phyloP scores from a whole-genome alignment of 495 filamentous ascomycete species.

The Lentithecium fluviatile region DNA sequence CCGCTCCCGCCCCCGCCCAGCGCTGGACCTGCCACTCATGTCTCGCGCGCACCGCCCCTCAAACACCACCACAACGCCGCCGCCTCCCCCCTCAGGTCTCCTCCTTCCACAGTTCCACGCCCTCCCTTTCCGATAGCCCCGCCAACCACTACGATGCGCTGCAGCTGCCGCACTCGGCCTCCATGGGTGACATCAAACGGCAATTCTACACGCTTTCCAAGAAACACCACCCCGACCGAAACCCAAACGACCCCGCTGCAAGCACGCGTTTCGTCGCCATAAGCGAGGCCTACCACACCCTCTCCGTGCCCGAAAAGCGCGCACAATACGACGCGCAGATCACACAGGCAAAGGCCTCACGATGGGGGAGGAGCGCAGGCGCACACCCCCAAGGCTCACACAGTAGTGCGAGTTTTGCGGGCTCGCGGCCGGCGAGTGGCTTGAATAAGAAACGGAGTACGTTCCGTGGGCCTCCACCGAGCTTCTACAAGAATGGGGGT shows the following conservation, averaged over 20 bases:
- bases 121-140: conserved; percentile 34
- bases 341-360: conserved; percentile 35
- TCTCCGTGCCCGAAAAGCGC: conserved; percentile 66
- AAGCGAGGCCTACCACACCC: conserved; percentile 79
- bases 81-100: conserved; percentile 9
- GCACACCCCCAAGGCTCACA: conserved; percentile 13
- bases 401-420: conserved; percentile 30
- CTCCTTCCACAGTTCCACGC: conserved; percentile 41
- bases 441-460: conserved; percentile 70
- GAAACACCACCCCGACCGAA: conserved; percentile 88
- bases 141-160: conserved; percentile 79
- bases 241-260: conserved; percentile 71
- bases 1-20: too few relatives aligned
- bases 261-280: conserved; percentile 78
- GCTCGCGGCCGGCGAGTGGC: conserved; percentile 55
- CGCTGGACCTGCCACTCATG: background rate
- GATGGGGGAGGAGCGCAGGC: conserved; percentile 27
- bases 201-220: conserved; percentile 94
- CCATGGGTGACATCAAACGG: conserved; percentile 77
- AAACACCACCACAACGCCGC: background rate
- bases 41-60: conserved; percentile 16
- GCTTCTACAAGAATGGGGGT: conserved; percentile 78
- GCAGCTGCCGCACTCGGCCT: conserved; percentile 66
- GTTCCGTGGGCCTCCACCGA: conserved; percentile 84
- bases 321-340: conserved; percentile 72